Percentiles rank a stretch among this genome's conserved stretches.
Conservation (phyloP, 495 filamentous ascomycete species). For the Lasiosphaeria ovina region DNA sequence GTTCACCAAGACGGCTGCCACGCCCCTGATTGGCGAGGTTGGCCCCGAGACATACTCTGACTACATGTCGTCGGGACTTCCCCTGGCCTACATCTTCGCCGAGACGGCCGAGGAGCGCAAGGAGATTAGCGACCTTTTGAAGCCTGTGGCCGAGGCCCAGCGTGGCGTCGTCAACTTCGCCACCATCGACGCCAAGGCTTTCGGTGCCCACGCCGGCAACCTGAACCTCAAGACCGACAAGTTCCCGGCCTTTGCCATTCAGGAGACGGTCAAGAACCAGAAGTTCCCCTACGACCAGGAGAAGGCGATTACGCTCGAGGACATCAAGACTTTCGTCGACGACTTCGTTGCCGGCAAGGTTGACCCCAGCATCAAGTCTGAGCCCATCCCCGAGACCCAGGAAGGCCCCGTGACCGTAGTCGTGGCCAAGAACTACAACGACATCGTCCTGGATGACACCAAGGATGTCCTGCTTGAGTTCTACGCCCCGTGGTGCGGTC, state of each 20-base stretch:
- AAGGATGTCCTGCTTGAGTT: conserved; percentile 99
- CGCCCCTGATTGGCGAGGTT: conserved; percentile 91
- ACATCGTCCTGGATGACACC: conserved; percentile 85
- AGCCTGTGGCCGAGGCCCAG: conserved; percentile 66
- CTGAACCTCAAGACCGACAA: conserved; percentile 93
- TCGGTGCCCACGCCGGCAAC: conserved; percentile 93
- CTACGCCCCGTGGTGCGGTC: conserved; percentile 98
- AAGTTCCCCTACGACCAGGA: conserved; percentile 94
- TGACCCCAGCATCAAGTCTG: conserved; percentile 94
- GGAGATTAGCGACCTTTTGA: conserved; percentile 63
- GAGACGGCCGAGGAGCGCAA: conserved; percentile 88
- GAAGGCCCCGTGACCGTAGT: conserved; percentile 86
- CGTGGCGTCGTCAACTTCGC: conserved; percentile 92
- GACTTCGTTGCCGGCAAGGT: conserved; percentile 86
- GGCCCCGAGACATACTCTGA: conserved; percentile 95
- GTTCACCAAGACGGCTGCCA: conserved; percentile 82
- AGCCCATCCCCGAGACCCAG: conserved; percentile 93
- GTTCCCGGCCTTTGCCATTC: conserved; percentile 97
- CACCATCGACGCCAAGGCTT: conserved; percentile 93
- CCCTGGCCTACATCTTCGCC: conserved; percentile 96
- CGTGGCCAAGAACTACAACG: conserved; percentile 92
- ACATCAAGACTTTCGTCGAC: conserved; percentile 80
- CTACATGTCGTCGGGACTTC: conserved; percentile 94
- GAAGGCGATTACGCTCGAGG: conserved; percentile 71
- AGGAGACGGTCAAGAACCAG: conserved; percentile 91